Conservation (phyloP, 345 rosid genomes). For the Eucalyptus paniculata region DNA sequence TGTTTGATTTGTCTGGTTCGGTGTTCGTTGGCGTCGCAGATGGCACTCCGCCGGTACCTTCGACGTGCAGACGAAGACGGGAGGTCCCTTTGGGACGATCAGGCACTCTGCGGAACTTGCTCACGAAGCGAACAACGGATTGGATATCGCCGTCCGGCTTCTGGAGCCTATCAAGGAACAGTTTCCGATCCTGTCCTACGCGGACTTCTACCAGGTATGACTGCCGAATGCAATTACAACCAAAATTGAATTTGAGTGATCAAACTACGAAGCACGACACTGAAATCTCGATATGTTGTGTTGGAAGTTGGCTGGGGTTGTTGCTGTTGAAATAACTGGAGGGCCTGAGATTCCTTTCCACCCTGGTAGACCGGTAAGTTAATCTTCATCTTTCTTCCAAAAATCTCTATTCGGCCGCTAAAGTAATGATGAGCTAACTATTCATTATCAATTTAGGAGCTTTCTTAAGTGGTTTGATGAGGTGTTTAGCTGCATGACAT, state of each 20-base stretch:
- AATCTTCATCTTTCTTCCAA: neutral
- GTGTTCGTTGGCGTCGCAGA: constrained; percentile 9
- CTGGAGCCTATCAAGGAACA: constrained; percentile 60
- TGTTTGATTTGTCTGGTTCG: neutral
- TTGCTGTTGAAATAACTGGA: constrained; percentile 74
- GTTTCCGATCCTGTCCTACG: constrained; percentile 61
- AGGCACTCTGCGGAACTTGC: constrained; percentile 55
- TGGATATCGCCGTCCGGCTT: constrained; percentile 75
- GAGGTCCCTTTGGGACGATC: constrained; percentile 93
- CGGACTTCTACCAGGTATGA: constrained; percentile 71
- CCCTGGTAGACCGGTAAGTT: constrained; percentile 58
- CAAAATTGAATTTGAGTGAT: neutral
- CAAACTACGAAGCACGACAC: neutral
- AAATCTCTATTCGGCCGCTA: neutral
- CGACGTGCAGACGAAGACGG: constrained; percentile 57
- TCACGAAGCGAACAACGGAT: constrained; percentile 77
- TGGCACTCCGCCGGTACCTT: constrained; percentile 97
- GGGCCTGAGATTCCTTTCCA: constrained; percentile 92
- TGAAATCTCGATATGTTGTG: neutral
- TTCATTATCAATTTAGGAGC: neutral
- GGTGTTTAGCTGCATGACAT: neutral
- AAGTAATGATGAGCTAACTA: neutral
- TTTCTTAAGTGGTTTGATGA: neutral
- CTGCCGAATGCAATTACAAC: neutral
- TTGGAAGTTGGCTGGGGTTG: constrained; percentile 72